Evolutionary conservation across 1,139 yeast genomes (phyloP).

Genomic region (Geotrichum histeridarum): DNA sequence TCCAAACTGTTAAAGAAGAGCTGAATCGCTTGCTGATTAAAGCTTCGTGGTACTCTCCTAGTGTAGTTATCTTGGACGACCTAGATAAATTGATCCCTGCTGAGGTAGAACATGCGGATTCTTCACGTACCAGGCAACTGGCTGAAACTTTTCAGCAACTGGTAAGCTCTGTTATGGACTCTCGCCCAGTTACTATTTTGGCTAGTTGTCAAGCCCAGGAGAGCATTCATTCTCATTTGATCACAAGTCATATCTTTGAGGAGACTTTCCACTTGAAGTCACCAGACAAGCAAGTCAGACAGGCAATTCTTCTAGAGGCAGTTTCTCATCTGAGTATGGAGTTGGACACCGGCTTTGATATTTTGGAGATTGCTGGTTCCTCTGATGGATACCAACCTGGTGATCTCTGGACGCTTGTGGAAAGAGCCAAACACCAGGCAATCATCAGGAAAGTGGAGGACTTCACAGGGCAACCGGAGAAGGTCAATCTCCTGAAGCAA

Average conservation of each 20-base stretch:
- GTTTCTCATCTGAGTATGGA: constrained; percentile 36
- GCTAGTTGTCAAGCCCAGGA: constrained; percentile 63
- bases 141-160: constrained; percentile 45
- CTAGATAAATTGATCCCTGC: constrained; percentile 71
- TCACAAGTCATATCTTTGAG: constrained; percentile 68
- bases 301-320: constrained; percentile 48
- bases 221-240: constrained; percentile 54
- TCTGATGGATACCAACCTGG: constrained; percentile 89
- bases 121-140: constrained; percentile 54
- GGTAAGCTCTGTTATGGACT: constrained; percentile 39
- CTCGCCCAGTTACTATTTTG: constrained; percentile 50
- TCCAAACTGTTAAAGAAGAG: constrained; percentile 47
- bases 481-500: constrained; percentile 20
- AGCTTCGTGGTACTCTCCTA: constrained; percentile 77
- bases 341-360: constrained; percentile 45
- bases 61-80: constrained; percentile 71
- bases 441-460: constrained; percentile 25
- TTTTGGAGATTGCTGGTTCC: constrained; percentile 65
- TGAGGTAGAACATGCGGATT: constrained; percentile 65
- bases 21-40: constrained; percentile 52
- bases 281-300: constrained; percentile 64
- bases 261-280: constrained; percentile 57
- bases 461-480: constrained; percentile 16
- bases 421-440: constrained; percentile 61
- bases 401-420: constrained; percentile 68